Evolutionary conservation across 371 early-diverging fungal genomes (phyloP), one percentile per base, ranked within the genome.

Genomic region (Lichtheimia corymbifera): DNA sequence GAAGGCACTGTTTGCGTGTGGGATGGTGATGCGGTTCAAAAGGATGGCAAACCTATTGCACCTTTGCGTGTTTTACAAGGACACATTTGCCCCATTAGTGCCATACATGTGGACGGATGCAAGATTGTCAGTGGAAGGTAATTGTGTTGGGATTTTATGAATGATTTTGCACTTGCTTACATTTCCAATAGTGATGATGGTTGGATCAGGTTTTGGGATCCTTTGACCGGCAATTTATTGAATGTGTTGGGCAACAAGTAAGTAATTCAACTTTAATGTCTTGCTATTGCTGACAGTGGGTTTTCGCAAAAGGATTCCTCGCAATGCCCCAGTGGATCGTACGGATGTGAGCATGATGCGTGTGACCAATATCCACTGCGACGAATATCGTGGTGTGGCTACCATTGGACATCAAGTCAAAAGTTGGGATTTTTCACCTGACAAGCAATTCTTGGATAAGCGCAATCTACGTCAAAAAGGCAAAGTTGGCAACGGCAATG

Each of bases 131-230:
- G 72, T 40, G 83, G 83, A 18, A 79, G 72, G 74, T 74, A 55
- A 59, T 17, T 15, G 7, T 47, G 17, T 14, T 17, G 9, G 40
- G 7, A 35, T 13, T 35, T 20, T 12, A 18, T 9, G 17, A 5
- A n/a, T 11, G 20, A 18, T 30, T 30, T 5, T 14, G 20, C 15
- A 17, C 17, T 25, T 13, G 25, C 24, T 57, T 11, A 56, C 28
- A 12, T 35, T 43, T 43, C 0, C 11, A 11, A 35, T 35, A 59
- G 79, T 52, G 73, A 70, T 30, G 83, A 82, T 61, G 83, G 83
- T 0, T 76, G 78, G 79, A 79, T 82, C 20, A 66, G 68, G 27
- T 57, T 78, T 15, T 79, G 76, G 76, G 77, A 83, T 56, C 80
- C 77, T 11, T 45, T 83, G 12, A 77, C 77, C n/a, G 80, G 77